These are phyloP conservation scores for Scedosporium apiospermum DNA, from an alignment of 2,329 filamentous ascomycete species.

Conservation along the genomic window DNA sequence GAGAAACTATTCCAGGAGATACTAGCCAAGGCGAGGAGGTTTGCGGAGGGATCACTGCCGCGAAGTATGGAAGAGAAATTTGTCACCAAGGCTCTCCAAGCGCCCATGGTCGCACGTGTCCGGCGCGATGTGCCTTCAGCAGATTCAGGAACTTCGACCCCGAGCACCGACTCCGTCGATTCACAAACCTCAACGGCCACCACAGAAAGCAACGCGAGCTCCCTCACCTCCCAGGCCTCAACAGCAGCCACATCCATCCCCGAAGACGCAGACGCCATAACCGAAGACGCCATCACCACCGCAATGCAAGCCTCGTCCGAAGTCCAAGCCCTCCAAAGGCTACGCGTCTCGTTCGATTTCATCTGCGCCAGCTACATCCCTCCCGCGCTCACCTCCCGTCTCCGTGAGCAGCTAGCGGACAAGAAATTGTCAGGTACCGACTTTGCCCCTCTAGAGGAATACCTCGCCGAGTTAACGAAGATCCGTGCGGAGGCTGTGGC, in stretches of 20 bases:
- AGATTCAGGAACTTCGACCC: constrained; percentile 12
- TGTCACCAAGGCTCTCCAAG: constrained; percentile 64
- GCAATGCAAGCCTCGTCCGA: constrained; percentile 37
- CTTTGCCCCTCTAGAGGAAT: constrained; percentile 62
- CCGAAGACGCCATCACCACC: constrained; percentile 24
- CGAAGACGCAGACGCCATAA: constrained; percentile 19
- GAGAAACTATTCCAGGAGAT: constrained; percentile 59
- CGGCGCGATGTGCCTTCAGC: constrained; percentile 19
- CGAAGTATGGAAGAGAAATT: constrained; percentile 79
- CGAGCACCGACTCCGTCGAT: constrained; percentile 23
- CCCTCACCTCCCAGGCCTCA: constrained; percentile 23
- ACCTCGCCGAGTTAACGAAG: constrained; percentile 55
- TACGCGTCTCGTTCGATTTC: constrained; percentile 56
- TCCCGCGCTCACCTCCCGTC: constrained; percentile 25
- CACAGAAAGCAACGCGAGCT: constrained; percentile 22
- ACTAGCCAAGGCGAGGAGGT: constrained; percentile 59
- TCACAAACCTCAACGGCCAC: constrained; percentile 32
- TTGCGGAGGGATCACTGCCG: constrained; percentile 59
- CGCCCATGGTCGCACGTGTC: constrained; percentile 62
- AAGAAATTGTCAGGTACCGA: constrained; percentile 34
- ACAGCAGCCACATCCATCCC: constrained; percentile 36
- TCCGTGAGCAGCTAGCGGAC: constrained; percentile 32
- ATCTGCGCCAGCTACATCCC: constrained; percentile 54
- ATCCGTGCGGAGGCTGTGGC: constrained; percentile 64
- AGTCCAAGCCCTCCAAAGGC: constrained; percentile 50